phyloP scores from a whole-genome alignment of 2,329 filamentous ascomycete genomes.

The Blumeria hordei region DNA sequence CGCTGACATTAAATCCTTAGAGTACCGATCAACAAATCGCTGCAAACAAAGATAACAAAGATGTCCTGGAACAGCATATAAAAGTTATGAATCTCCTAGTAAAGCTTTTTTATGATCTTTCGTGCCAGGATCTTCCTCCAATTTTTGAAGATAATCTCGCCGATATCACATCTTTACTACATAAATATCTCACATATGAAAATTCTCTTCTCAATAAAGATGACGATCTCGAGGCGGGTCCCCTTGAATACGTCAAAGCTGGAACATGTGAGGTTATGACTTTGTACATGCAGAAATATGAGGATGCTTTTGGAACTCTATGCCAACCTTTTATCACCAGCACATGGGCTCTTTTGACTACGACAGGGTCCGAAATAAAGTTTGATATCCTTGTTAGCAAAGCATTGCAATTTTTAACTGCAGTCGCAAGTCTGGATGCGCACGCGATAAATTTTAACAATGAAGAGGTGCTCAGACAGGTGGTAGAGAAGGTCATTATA shows the following conservation, averaged over 20 bases:
- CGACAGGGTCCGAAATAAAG: conserved; percentile 66
- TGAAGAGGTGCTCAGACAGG: conserved; percentile 52
- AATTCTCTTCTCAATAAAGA: conserved; percentile 63
- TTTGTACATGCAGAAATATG: conserved; percentile 82
- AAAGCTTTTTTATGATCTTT: conserved; percentile 87
- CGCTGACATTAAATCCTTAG: conserved; percentile 14
- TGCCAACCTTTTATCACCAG: conserved; percentile 68
- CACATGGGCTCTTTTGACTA: conserved; percentile 77
- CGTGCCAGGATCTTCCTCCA: conserved; percentile 87
- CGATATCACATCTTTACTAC: conserved; percentile 52
- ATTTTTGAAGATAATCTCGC: conserved; percentile 77
- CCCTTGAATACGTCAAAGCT: conserved; percentile 68
- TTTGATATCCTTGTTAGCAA: conserved; percentile 89
- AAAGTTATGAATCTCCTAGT: conserved; percentile 69
- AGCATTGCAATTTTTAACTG: conserved; percentile 80
- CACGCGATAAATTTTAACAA: conserved; percentile 75
- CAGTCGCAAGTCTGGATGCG: conserved; percentile 51
- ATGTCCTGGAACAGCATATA: conserved; percentile 52
- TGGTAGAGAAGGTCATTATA: conserved; percentile 87
- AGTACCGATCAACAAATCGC: conserved; percentile 49
- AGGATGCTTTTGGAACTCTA: conserved; percentile 70
- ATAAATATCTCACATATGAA: conserved; percentile 82
- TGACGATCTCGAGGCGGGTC: conserved; percentile 72
- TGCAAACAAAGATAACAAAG: conserved; percentile 51
- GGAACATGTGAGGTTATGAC: conserved; percentile 82